These are phyloP conservation scores for Aquilaria agallochum DNA, from an alignment of 441 rosid genomes.

Conservation along the genomic window DNA sequence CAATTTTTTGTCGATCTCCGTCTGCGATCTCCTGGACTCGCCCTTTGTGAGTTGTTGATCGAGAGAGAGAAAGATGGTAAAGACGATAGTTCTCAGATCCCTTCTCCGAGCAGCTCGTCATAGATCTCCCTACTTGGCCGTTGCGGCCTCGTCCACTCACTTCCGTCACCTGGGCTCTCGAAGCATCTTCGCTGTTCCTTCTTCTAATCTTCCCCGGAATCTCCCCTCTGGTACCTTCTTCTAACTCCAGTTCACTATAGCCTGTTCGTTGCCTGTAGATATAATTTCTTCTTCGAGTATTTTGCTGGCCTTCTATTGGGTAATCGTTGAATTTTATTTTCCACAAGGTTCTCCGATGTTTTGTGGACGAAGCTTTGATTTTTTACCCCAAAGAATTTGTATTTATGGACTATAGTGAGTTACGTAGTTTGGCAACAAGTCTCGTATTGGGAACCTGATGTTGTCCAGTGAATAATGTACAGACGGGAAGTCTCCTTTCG, in stretches of 20 bases:
- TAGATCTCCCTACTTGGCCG: conserved; percentile 37
- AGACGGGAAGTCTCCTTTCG: conserved; percentile 43
- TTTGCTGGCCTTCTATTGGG: background rate
- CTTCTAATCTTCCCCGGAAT: conserved; percentile 27
- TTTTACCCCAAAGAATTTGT: background rate
- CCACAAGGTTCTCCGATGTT: too few species aligned
- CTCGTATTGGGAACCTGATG: background rate
- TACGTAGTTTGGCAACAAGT: background rate
- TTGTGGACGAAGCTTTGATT: background rate
- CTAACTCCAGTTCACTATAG: conserved; percentile 1
- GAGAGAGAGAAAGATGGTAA: conserved; percentile 23
- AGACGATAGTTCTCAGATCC: conserved; percentile 48
- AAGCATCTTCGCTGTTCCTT: conserved; percentile 31
- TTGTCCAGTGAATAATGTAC: conserved; percentile 16
- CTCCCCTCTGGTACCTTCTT: conserved; percentile 30
- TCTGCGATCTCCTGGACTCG: background rate
- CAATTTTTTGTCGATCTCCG: too few species aligned
- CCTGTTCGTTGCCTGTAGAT: background rate
- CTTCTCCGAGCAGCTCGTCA: conserved; percentile 34
- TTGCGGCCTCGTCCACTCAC: conserved; percentile 13
- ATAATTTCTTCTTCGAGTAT: background rate
- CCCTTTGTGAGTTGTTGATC: background rate
- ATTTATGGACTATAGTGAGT: conserved; percentile 1
- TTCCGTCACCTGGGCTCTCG: conserved; percentile 32
- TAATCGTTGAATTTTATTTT: background rate